Base-by-base conservation (phyloP, 331 rosid species). In the Erythrophleum ivorense region DNA sequence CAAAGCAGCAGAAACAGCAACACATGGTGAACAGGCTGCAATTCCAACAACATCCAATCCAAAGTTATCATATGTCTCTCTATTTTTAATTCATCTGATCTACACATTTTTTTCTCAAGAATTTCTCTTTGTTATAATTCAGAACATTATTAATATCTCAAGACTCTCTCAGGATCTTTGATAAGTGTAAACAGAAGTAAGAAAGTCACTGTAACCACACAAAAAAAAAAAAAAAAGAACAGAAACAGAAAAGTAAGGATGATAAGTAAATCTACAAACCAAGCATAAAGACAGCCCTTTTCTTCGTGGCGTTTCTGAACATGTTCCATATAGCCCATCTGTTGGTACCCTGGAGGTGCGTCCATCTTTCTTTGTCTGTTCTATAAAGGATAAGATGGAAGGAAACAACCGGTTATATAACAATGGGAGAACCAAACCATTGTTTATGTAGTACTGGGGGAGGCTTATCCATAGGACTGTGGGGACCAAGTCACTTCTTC, bases 1-100 rank as follows among this genome's bases (percentile, higher is more conserved):
- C 94, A 21, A 33, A 81, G 79, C 88, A 90, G 82, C 88, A 84
- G 85, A 84, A 91, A 79, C 92, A 90, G 80, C 91, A 88, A 68
- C 90, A 90, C 78, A 81, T 4, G 9, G 89, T 52, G 68, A 90
- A 90, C 70, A 88, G 24, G 73, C 87, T 84, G 90, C 88, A 79
- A 36, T 71, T 60, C 64, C 38, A 80, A 54, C 21, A 24, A 24
- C 29, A 24, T 24, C 29, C 29, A 24, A 24, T 24, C 29, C 29
- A 24, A 24, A 24, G 29, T 24, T 24, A 24, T 24, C 5, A 36
- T 2, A 36, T 36, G 5, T 36, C 5, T 36, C 4, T 36, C 40
- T 36, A 36, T 36, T 36, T 36, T 36, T 36, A 36, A 36, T 36
- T 36, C 4, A 36, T 4, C 5, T 36, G 5, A 4, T 36, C 40